phyloP scores from a whole-genome alignment of 345 rosid species.

The Syzygium grande region DNA sequence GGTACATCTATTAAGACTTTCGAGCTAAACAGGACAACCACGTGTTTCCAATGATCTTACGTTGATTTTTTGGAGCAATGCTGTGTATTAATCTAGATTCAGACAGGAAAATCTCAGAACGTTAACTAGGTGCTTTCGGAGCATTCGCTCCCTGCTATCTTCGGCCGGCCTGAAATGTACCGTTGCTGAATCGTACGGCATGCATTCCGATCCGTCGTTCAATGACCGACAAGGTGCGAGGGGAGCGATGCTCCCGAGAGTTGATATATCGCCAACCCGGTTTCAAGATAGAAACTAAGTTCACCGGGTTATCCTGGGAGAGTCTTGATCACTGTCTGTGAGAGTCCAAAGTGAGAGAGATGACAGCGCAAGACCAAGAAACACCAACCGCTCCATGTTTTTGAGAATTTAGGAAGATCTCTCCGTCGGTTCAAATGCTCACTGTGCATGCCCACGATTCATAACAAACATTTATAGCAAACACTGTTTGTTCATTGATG shows the following conservation, averaged over 20 bases:
- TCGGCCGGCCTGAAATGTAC: neutral
- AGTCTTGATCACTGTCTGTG: neutral
- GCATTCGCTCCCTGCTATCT: neutral
- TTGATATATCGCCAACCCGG: neutral
- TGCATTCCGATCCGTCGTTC: neutral
- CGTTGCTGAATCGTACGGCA: neutral
- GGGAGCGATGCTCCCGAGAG: too few species aligned
- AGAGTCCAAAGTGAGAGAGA: neutral
- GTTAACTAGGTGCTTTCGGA: neutral
- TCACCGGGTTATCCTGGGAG: constrained; percentile 6
- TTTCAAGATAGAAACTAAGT: constrained; percentile 14
- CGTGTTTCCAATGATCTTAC: too few species aligned
- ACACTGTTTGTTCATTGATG: neutral
- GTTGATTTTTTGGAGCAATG: too few species aligned
- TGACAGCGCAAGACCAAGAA: neutral
- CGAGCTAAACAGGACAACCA: too few species aligned
- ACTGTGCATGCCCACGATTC: neutral
- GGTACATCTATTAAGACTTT: too few species aligned
- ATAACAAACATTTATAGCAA: neutral
- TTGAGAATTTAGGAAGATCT: neutral
- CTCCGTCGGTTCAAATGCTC: neutral
- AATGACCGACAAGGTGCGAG: too few species aligned
- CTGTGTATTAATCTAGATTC: neutral
- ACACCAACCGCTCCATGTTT: neutral
- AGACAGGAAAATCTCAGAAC: neutral